phyloP scores from a whole-genome alignment of 768 basidiomycete species.

The Tricholoma saponaceum region DNA sequence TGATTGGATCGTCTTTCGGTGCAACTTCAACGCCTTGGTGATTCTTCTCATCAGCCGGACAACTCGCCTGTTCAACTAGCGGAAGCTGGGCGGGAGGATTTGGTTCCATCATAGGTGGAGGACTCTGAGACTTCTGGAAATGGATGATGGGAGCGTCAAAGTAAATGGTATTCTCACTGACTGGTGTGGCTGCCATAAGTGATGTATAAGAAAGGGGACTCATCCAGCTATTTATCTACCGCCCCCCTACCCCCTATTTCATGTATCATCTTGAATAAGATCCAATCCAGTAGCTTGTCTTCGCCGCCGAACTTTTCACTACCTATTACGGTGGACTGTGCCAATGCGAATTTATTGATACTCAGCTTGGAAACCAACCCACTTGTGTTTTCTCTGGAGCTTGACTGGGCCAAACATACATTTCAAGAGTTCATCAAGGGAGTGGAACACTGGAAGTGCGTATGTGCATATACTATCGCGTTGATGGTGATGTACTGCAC shows the following conservation, averaged over 20 bases:
- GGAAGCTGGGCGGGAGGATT: neutral
- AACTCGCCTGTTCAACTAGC: neutral
- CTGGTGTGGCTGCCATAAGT: conserved; percentile 13
- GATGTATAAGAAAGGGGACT: neutral
- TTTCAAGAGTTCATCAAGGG: conserved; percentile 1
- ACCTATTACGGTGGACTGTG: too few species aligned
- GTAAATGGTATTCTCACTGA: conserved; percentile 35
- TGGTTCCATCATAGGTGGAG: neutral
- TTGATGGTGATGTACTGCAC: too few species aligned
- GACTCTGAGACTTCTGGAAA: conserved; percentile 1
- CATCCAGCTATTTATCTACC: neutral
- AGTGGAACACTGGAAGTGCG: too few species aligned
- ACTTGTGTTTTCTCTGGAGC: neutral
- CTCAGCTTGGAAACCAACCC: too few species aligned
- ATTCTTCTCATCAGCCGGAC: neutral
- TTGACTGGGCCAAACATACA: too few species aligned
- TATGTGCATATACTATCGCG: too few species aligned
- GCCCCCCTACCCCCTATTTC: neutral
- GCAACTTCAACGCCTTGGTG: neutral
- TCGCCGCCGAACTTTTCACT: too few species aligned
- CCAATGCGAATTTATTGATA: too few species aligned
- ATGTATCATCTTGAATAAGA: too few species aligned
- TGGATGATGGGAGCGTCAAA: conserved; percentile 40
- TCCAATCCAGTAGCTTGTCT: too few species aligned
- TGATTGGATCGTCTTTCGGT: neutral